phyloP scores from a whole-genome alignment of 2,329 filamentous ascomycete genomes.

The Diaporthe sp. region DNA sequence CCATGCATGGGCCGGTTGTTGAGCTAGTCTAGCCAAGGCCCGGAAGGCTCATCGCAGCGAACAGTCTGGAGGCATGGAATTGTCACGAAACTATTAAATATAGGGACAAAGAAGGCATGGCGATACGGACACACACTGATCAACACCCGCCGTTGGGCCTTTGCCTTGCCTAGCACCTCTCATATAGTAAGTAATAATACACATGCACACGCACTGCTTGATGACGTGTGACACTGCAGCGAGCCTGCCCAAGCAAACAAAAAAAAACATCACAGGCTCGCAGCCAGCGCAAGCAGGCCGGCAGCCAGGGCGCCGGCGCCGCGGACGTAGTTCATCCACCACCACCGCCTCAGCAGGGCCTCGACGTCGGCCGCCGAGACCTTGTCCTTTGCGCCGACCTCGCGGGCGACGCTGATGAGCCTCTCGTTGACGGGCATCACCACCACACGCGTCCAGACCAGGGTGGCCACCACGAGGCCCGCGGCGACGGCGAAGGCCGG shows the following conservation, averaged over 20 bases:
- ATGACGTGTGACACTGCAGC: not conserved
- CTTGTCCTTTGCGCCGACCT: slow-evolving; percentile 15
- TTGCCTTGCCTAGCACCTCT: not conserved
- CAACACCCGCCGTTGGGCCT: not conserved
- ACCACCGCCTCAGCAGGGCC: slow-evolving; percentile 15
- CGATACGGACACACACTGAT: not conserved
- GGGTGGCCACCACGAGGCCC: slow-evolving; percentile 21
- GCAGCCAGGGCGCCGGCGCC: slow-evolving; percentile 27
- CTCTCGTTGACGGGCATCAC: slow-evolving; percentile 32
- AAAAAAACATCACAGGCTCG: slow-evolving; percentile 10
- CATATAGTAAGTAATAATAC: not conserved
- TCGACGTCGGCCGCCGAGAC: slow-evolving; percentile 22
- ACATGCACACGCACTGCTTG: not conserved
- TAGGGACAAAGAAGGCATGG: not conserved
- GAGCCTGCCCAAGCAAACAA: not conserved
- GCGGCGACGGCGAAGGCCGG: slow-evolving; percentile 11
- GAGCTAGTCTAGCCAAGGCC: not conserved
- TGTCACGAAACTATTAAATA: not conserved
- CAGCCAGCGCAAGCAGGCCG: slow-evolving; percentile 26
- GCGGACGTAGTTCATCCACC: slow-evolving; percentile 33
- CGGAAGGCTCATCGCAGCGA: too few species aligned
- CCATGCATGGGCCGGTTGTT: not conserved
- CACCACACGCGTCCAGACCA: slow-evolving; percentile 30
- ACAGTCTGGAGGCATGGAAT: not conserved
- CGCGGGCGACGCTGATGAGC: slow-evolving; percentile 29